Conservation (phyloP, 345 rosid species). For the Abelmoschus esculentus region DNA sequence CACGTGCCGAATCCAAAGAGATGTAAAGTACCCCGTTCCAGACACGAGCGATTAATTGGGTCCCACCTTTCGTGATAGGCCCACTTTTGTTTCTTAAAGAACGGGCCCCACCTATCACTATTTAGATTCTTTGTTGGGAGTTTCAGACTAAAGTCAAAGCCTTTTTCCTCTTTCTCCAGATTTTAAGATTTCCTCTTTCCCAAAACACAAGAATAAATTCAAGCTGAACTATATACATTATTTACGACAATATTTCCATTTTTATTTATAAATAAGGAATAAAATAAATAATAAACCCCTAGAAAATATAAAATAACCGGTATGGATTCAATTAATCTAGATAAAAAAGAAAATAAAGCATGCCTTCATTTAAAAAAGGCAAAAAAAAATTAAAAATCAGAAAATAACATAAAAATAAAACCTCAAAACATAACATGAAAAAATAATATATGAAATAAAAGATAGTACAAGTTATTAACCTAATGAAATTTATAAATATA, state of each 20-base stretch:
- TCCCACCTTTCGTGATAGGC: background rate
- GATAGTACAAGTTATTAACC: background rate
- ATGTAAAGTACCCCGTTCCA: background rate
- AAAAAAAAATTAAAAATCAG: too few species aligned
- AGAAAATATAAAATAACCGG: background rate
- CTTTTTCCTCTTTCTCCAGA: background rate
- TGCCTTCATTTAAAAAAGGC: too few species aligned
- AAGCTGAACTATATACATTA: too few species aligned
- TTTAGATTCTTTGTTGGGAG: conserved; percentile 3
- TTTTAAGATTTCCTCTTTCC: background rate
- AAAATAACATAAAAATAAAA: too few species aligned
- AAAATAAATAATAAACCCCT: background rate
- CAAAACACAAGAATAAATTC: background rate
- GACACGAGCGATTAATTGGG: conserved; percentile 1
- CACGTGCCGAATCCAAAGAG: background rate
- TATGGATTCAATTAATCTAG: background rate
- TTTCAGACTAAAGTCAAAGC: conserved; percentile 11
- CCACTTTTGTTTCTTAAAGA: background rate
- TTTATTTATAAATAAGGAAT: background rate
- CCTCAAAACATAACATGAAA: too few species aligned
- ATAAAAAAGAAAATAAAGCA: background rate
- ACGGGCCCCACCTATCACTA: conserved; percentile 4
- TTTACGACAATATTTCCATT: background rate
- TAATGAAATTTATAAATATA: too few species aligned
- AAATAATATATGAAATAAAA: too few species aligned